phyloP scores from a whole-genome alignment of 305 asterid genomes.

The Caryopteris hybrid region DNA sequence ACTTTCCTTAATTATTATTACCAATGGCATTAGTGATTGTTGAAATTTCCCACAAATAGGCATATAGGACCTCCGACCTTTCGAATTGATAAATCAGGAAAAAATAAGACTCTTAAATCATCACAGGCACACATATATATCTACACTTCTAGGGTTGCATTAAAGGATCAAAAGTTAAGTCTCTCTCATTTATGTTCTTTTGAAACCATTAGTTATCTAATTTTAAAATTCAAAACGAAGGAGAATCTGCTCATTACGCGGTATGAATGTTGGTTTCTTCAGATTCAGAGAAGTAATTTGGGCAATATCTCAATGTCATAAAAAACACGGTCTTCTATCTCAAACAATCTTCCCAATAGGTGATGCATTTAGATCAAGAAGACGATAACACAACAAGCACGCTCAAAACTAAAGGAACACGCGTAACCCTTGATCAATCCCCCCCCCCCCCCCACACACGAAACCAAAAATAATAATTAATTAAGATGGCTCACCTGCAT shows the following conservation, averaged over 20 bases:
- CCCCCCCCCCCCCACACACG: too few species aligned
- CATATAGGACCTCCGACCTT: not conserved
- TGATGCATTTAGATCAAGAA: not conserved
- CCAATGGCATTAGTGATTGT: not conserved
- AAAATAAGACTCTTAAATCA: not conserved
- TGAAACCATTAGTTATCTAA: not conserved
- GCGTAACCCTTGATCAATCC: not conserved
- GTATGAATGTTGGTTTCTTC: not conserved
- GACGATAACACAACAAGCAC: not conserved
- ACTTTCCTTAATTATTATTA: not conserved
- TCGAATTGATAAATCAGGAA: too few species aligned
- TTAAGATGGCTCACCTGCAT: conserved; percentile 52
- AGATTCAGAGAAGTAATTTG: not conserved
- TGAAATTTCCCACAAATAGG: not conserved
- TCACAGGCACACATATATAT: not conserved
- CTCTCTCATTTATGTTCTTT: not conserved
- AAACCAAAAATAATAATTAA: not conserved
- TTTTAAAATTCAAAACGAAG: not conserved
- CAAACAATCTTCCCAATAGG: not conserved
- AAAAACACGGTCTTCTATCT: not conserved
- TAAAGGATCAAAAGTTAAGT: not conserved
- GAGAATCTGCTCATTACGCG: not conserved
- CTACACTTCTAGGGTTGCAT: not conserved
- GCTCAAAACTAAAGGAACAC: not conserved
- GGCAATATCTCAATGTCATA: not conserved